These are phyloP conservation scores for Trifolium pratense DNA, from an alignment of 306 rosid genomes.

Conservation along the genomic window DNA sequence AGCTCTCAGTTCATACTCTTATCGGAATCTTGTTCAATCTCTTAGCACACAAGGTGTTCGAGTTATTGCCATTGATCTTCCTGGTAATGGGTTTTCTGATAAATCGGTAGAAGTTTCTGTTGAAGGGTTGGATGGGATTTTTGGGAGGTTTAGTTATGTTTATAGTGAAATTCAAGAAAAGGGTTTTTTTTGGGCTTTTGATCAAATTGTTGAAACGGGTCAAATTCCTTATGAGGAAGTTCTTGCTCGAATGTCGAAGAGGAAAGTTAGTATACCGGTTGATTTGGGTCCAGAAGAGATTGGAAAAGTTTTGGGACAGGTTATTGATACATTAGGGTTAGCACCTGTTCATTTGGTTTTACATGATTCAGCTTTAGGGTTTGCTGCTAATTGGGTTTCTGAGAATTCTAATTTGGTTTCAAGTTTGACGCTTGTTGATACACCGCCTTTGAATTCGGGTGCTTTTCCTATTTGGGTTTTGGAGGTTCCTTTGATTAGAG, in stretches of 20 bases:
- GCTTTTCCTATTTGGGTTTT: constrained; percentile 75
- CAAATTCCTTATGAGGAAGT: constrained; percentile 90
- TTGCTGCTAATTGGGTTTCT: constrained; percentile 69
- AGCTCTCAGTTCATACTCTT: constrained; percentile 76
- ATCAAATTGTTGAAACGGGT: constrained; percentile 88
- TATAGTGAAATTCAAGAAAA: constrained; percentile 74
- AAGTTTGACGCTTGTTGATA: constrained; percentile 85
- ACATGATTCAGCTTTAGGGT: constrained; percentile 83
- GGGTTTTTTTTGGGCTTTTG: constrained; percentile 96
- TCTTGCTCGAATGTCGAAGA: constrained; percentile 52
- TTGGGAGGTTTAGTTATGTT: constrained; percentile 75
- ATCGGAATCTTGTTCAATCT: constrained; percentile 54
- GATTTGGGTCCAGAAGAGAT: constrained; percentile 72
- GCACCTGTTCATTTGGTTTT: constrained; percentile 88
- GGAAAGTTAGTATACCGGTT: constrained; percentile 61
- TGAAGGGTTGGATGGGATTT: constrained; percentile 57
- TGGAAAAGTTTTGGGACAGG: constrained; percentile 77
- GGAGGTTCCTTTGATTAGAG: constrained; percentile 71
- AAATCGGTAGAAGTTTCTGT: constrained; percentile 56
- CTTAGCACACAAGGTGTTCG: constrained; percentile 60
- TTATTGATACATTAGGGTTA: constrained; percentile 61
- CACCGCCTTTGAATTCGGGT: constrained; percentile 46
- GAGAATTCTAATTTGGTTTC: constrained; percentile 66
- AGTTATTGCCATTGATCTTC: constrained; percentile 71
- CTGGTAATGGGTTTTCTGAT: constrained; percentile 90